phyloP scores from a whole-genome alignment of 2,329 filamentous ascomycete genomes.

The Periconia digitata region DNA sequence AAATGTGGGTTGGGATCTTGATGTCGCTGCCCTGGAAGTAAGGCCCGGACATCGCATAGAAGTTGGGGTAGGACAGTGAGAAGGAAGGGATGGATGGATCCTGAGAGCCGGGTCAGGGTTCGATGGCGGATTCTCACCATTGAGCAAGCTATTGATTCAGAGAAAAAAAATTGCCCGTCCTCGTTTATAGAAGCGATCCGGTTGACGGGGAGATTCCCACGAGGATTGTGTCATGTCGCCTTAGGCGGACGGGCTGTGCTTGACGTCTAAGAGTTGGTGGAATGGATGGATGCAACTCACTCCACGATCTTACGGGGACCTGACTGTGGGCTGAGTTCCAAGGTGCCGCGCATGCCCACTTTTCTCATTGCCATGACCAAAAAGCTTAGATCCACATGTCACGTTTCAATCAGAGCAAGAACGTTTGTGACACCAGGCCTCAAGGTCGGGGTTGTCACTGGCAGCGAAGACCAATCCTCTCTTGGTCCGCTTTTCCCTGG shows the following conservation, averaged over 20 bases:
- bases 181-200: not conserved
- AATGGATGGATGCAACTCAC: too few species aligned
- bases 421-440: slow-evolving; percentile 6
- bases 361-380: slow-evolving; percentile 10
- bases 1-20: slow-evolving; percentile 66
- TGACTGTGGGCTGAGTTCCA: slow-evolving; percentile 8
- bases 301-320: too few species aligned
- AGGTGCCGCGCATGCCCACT: slow-evolving; percentile 3
- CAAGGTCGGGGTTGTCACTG: slow-evolving; percentile 4
- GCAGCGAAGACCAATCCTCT: not conserved
- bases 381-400: slow-evolving; percentile 9
- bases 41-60: slow-evolving; percentile 49
- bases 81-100: slow-evolving; percentile 1
- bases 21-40: slow-evolving; percentile 67
- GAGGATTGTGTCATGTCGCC: not conserved
- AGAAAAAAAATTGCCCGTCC: not conserved
- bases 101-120: not conserved
- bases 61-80: slow-evolving; percentile 13
- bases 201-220: not conserved
- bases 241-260: too few species aligned
- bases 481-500: too few species aligned
- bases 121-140: not conserved
- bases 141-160: not conserved
- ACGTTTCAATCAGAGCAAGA: slow-evolving; percentile 9
- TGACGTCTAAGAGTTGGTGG: too few species aligned